These are phyloP conservation scores for Chromera velia DNA, from an alignment of 73 alveolate genomes.

Conservation along the genomic window DNA sequence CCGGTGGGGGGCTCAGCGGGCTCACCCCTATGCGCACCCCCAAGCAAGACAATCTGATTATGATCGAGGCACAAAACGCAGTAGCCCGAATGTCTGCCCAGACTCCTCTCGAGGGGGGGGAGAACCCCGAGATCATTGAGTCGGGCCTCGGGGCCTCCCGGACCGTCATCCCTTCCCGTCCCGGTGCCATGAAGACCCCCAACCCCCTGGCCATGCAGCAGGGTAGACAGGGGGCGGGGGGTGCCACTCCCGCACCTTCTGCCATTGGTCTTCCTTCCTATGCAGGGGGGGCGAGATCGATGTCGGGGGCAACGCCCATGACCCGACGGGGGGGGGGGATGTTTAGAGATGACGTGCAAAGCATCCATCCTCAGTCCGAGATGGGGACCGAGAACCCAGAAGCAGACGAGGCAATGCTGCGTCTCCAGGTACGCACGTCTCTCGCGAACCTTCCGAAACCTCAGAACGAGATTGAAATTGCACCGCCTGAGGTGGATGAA, in stretches of 20 bases:
- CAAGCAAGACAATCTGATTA: conserved; percentile 40
- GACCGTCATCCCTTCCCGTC: conserved; percentile 10
- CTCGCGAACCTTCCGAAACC: conserved; percentile 71
- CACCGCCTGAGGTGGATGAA: conserved; percentile 45
- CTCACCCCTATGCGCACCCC: conserved; percentile 63
- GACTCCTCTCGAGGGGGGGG: conserved; percentile 62
- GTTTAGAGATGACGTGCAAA: not conserved
- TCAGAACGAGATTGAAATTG: conserved; percentile 60
- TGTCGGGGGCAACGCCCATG: conserved; percentile 16
- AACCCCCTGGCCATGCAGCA: conserved; percentile 24
- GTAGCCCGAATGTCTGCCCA: conserved; percentile 38
- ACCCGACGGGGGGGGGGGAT: not conserved
- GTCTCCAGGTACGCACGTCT: conserved; percentile 3
- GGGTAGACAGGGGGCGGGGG: conserved; percentile 3
- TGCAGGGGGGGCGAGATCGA: conserved; percentile 19
- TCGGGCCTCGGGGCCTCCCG: conserved; percentile 2
- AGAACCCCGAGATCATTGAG: not conserved
- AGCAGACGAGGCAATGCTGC: not conserved
- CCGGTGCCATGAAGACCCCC: conserved; percentile 26
- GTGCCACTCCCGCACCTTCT: not conserved
- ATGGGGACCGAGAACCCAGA: not conserved
- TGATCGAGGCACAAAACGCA: conserved; percentile 61
- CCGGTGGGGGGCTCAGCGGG: conserved; percentile 33
- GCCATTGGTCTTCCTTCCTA: conserved; percentile 17
- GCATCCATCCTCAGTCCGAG: conserved; percentile 24